Base-by-base conservation (phyloP, 345 rosid species). In the Populus ilicifolia region DNA sequence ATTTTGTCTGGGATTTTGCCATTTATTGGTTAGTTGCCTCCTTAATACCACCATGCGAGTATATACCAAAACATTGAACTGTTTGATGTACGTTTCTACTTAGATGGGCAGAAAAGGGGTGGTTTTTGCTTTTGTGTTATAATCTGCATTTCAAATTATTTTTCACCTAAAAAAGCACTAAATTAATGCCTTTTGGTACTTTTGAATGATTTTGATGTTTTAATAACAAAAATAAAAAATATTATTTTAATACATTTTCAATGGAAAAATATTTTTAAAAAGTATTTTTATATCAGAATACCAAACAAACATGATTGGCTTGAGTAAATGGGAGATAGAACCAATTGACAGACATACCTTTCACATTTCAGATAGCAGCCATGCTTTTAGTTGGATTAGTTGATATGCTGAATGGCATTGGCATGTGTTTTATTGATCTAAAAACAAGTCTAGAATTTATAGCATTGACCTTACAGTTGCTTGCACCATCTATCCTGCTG, bases 351-450 rank as follows among this genome's bases (percentile, higher is more conserved):
- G 77, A n/a, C 52, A 12, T 30, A 13, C 27, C 29, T 56, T 59
- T 59, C 29, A 59, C 14, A 65, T 64, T 27, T 48, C 71, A n/a
- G 68, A 67, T 33, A 66, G 70, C 67, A 66, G 70, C 67, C 59
- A 23, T 30, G 5, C 61, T 77, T 59, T 75, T n/a, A 8, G 71
- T 29, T 27, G 69, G 9, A 77, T 13, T 66, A 27, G 1, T 65
- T 59, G 38, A 21, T 36, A 23, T 18, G 8, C 1, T 23, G 29
- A 59, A n/a, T n/a, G 63, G 63, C 63, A 59, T n/a, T n/a, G 63
- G 63, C 63, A 23, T 59, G 14, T 13, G 11, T 13, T 20, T 48
- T 29, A 25, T 52, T 44, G 36, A 44, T 8, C 5, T 5, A 54
- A 67, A 6, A 9, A 65, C 59, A 67, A 63, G 35, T 70, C 69